phyloP scores from a whole-genome alignment of 306 rosid species.

The Acacia melanoxylon region DNA sequence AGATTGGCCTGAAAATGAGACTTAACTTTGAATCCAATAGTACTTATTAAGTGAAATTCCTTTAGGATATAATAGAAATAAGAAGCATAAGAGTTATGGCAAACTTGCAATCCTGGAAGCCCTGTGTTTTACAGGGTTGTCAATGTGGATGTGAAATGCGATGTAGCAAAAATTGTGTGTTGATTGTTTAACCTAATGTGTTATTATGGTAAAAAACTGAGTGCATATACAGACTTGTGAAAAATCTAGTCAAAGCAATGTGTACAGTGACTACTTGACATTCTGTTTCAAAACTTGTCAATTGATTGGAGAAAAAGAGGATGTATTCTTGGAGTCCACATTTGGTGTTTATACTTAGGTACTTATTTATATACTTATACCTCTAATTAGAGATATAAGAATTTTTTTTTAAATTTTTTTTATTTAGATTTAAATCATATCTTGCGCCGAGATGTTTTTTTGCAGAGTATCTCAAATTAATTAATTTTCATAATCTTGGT shows the following conservation, averaged over 20 bases:
- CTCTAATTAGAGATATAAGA: too few species aligned
- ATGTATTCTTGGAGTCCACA: too few species aligned
- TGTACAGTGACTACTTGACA: too few species aligned
- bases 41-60: conserved; percentile 12
- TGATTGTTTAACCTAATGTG: neutral
- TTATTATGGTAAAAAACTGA: conserved; percentile 23
- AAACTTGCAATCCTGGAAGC: neutral
- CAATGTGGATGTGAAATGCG: neutral
- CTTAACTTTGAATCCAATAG: neutral
- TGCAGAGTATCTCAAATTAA: too few species aligned
- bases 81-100: neutral
- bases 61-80: neutral
- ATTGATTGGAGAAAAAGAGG: too few species aligned
- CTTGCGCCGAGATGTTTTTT: too few species aligned
- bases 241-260: neutral
- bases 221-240: neutral
- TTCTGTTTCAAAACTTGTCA: too few species aligned
- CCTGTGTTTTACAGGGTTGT: neutral
- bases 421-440: too few species aligned
- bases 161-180: neutral
- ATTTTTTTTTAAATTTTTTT: too few species aligned
- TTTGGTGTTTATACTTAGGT: too few species aligned
- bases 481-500: too few species aligned
- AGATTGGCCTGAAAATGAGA: neutral
- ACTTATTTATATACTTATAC: too few species aligned